A percentile compares a stretch with the other conserved stretches of the same genome.
These are phyloP conservation scores for Ministeria vibrans DNA, from an alignment of 78 protist genomes.

Conservation along the genomic window DNA sequence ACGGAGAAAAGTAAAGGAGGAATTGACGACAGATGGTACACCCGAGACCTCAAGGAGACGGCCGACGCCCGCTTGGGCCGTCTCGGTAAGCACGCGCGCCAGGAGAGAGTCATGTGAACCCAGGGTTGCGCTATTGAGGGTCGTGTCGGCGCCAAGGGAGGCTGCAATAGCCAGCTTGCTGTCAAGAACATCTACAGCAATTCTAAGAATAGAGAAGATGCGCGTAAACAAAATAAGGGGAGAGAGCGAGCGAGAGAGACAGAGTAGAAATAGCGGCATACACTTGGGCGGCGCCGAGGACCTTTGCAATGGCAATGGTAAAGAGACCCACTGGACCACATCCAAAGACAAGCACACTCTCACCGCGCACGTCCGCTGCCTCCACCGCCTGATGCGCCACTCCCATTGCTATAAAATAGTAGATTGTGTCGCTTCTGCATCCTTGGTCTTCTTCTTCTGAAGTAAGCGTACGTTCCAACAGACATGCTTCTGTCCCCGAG, in stretches of 20 bases:
- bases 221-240: neutral
- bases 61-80: neutral
- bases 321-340: neutral
- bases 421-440: neutral
- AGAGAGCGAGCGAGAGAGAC: neutral
- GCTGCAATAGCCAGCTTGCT: neutral
- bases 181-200: neutral
- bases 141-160: neutral
- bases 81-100: neutral
- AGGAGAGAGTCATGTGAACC: neutral
- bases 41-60: neutral
- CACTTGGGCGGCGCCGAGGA: neutral
- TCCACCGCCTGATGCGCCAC: neutral
- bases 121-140: neutral
- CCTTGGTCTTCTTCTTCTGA: no score
- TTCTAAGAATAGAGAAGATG: neutral
- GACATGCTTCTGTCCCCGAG: neutral
- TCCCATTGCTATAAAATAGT: neutral
- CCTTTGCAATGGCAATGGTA: neutral
- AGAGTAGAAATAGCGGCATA: neutral
- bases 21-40: neutral
- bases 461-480: neutral
- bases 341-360: neutral
- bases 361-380: neutral
- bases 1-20: neutral